Evolutionary conservation across 2,329 filamentous ascomycete species (phyloP), one percentile per base, ranked within the genome.

Genomic region (Pseudogymnoascus sp.): DNA sequence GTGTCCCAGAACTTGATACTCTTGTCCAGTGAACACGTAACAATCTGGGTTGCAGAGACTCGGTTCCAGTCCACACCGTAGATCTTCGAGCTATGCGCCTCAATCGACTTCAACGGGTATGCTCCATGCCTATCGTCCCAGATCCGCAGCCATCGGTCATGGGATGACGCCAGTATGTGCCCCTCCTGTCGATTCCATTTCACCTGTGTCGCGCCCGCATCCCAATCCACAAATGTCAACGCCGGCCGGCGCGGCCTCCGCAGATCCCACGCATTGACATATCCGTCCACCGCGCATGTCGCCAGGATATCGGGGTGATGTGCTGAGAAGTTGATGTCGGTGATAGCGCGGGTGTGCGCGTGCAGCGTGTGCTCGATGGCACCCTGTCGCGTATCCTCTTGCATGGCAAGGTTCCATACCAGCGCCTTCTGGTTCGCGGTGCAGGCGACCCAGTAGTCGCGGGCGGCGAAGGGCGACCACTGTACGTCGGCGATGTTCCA

Each of bases 401-500:
- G 77, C 72, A 91, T 81, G 66, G 88, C 90, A 63, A 97, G 78
- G 72, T 97, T 97, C 92, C 92, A 97, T 17, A 97, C 90, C 59
- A 97, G 79, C 17, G 92, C 94, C 68, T 94, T 91, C 73, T 97
- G 92, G 72, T 97, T 97, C 15, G 92, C 93, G 0, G 92, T 96
- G 63, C 91, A 96, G 36, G 91, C 90, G 15, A 97, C 88, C 92
- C 93, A 97, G 69, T 92, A 92, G 72, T 96, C 90, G 57, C 92
- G 84, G 17, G 84, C 85, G 10, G 92, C 89, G 72, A 97, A 96
- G 0, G 93, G 93, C 9, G 91, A 96, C 93, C 93, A 97, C 74
- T 97, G 93, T 31, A 96, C 92, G 74, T 97, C 93, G 9, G 93
- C 92, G 4, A 96, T 92, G 59, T 96, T 86, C 91, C 92, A 97